Percentiles rank a stretch among this genome's conserved stretches.
Conservation (phyloP, 23 red algal species). For the Rhodosorus marinus region DNA sequence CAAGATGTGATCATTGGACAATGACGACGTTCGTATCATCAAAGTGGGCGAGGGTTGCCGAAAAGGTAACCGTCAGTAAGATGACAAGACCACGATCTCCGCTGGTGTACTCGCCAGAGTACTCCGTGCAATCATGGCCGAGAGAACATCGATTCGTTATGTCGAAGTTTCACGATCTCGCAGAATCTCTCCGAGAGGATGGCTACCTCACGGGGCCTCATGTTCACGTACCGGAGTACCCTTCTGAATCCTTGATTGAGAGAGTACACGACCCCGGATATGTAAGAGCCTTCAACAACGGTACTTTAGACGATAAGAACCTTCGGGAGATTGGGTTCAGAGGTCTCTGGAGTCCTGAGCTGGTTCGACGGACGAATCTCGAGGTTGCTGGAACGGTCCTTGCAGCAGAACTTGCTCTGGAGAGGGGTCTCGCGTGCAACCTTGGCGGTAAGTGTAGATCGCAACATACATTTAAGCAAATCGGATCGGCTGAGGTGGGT, state of each 20-base stretch:
- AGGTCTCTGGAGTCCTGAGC: background rate
- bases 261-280: background rate
- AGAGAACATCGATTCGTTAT: background rate
- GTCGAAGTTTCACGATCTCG: constrained; percentile 2
- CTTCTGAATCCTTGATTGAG: background rate
- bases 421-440: background rate
- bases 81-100: no score
- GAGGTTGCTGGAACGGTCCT: constrained; percentile 7
- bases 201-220: background rate
- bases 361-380: constrained; percentile 1
- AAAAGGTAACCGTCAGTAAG: no score
- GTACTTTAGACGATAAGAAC: background rate
- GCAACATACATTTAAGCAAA: no score
- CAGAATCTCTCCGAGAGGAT: background rate
- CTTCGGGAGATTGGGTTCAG: constrained; percentile 3
- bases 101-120: constrained; percentile 2
- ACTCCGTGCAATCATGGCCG: background rate
- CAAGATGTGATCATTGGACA: no score
- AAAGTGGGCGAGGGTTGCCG: no score
- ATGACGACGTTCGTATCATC: no score
- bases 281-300: background rate
- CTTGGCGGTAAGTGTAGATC: no score
- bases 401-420: background rate
- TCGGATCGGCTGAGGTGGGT: no score
- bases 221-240: background rate